phyloP scores from a whole-genome alignment of 2,329 filamentous ascomycete species.

The Ceratocystis huliohia region DNA sequence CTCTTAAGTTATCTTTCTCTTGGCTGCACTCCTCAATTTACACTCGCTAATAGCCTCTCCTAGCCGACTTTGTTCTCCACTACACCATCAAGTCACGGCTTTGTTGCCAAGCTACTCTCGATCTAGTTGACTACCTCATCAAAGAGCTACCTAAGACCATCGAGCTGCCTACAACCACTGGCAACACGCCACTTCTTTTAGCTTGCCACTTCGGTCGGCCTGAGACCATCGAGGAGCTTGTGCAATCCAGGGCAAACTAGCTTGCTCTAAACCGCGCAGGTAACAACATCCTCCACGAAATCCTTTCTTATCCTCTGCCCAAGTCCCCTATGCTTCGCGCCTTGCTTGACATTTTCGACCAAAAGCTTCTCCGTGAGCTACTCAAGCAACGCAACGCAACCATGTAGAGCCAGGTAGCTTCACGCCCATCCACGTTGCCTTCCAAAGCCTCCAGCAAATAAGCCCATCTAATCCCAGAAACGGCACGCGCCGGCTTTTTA shows the following conservation, averaged over 20 bases:
- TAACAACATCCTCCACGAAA: conserved; percentile 48
- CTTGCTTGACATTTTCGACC: neutral
- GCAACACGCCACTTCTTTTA: conserved; percentile 55
- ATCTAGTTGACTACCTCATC: conserved; percentile 53
- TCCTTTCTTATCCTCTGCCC: conserved; percentile 22
- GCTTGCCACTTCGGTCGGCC: conserved; percentile 47
- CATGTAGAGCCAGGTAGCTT: neutral
- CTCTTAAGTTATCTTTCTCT: neutral
- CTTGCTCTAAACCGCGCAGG: conserved; percentile 47
- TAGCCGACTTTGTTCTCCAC: conserved; percentile 53
- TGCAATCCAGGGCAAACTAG: conserved; percentile 58
- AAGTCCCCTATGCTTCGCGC: neutral
- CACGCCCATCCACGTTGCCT: neutral
- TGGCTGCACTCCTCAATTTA: neutral
- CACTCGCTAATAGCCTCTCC: conserved; percentile 23
- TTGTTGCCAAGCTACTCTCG: conserved; percentile 31
- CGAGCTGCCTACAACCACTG: conserved; percentile 45
- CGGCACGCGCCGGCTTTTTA: neutral
- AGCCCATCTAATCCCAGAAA: too few species aligned
- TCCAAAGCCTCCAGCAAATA: conserved; percentile 26
- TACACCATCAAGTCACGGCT: conserved; percentile 43
- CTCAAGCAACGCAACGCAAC: neutral
- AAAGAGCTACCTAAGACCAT: conserved; percentile 48
- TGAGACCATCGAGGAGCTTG: conserved; percentile 46
- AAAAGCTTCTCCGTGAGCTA: neutral